Percentiles rank a stretch among this genome's conserved stretches.
These are phyloP conservation scores for Thinopyrum elongatum DNA, from an alignment of 176 grass and related monocot genomes.

Conservation along the genomic window DNA sequence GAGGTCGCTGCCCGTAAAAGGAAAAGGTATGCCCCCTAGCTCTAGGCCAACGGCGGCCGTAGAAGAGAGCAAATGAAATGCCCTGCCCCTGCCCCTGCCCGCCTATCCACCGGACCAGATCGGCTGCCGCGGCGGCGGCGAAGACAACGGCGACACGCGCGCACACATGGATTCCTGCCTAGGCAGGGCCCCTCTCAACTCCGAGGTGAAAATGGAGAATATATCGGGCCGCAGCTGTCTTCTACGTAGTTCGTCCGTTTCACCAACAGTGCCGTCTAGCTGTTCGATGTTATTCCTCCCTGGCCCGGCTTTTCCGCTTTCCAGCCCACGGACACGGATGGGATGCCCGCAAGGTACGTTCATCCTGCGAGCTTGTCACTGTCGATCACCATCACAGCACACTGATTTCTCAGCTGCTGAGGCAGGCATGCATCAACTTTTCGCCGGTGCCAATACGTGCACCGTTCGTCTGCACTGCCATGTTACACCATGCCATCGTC, in stretches of 20 bases:
- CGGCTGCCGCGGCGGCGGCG: neutral
- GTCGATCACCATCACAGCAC: neutral
- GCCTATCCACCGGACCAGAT: neutral
- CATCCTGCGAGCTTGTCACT: neutral
- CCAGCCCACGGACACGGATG: neutral
- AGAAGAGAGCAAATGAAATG: constrained; percentile 16
- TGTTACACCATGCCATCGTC: neutral
- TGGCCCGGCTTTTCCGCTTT: neutral
- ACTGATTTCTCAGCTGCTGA: neutral
- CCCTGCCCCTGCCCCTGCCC: neutral
- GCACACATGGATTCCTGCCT: constrained; percentile 32
- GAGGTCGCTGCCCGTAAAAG: constrained; percentile 16
- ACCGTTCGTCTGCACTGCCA: constrained; percentile 9
- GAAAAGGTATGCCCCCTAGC: constrained; percentile 19
- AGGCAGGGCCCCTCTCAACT: constrained; percentile 26
- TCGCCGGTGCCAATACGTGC: neutral
- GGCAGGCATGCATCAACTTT: neutral
- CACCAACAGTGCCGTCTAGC: constrained; percentile 27
- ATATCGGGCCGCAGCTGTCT: neutral
- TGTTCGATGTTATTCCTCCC: constrained; percentile 30
- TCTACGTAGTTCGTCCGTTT: constrained; percentile 29
- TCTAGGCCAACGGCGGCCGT: constrained; percentile 17
- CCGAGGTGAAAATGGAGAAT: neutral
- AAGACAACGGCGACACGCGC: constrained; percentile 17
- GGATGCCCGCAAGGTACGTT: neutral